Evolutionary conservation across 371 early-diverging fungal species (phyloP).

Genomic region (Mortierella sp.): DNA sequence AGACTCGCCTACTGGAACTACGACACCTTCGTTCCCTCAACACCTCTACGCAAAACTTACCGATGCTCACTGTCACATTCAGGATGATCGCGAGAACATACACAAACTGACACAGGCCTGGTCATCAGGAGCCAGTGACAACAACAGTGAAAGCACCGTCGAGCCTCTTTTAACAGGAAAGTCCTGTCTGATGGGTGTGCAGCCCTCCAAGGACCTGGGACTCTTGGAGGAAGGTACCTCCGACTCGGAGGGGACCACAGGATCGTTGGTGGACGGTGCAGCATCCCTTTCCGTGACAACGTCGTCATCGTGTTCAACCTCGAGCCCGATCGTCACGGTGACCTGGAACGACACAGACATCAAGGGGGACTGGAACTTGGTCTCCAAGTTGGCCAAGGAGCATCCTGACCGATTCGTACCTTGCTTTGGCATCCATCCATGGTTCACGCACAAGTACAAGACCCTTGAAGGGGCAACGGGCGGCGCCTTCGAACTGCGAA

Average conservation of each 20-base stretch:
- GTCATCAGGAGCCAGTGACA: conserved; percentile 4
- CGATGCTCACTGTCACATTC: conserved; percentile 54
- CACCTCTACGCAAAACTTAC: conserved; percentile 30
- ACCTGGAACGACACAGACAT: conserved; percentile 41
- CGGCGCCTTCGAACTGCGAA: conserved; percentile 18
- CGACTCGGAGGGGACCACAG: no score
- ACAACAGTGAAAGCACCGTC: not conserved
- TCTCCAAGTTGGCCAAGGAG: conserved; percentile 47
- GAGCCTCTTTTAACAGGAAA: conserved; percentile 18
- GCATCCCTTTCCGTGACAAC: conserved; percentile 16
- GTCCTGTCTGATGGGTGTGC: conserved; percentile 50
- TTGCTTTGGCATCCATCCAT: conserved; percentile 76
- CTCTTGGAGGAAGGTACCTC: no score
- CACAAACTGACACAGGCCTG: conserved; percentile 26
- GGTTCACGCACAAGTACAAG: conserved; percentile 65
- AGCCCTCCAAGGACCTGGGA: conserved; percentile 42
- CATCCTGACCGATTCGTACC: conserved; percentile 56
- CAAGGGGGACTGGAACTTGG: conserved; percentile 59
- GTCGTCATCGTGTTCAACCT: conserved; percentile 2
- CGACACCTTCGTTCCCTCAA: conserved; percentile 8
- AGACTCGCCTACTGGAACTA: no score
- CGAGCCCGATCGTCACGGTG: conserved; percentile 25
- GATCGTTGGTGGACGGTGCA: no score
- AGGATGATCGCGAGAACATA: conserved; percentile 45
- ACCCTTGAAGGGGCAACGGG: conserved; percentile 21